Percentiles rank a stretch among this genome's conserved stretches.
Conservation (phyloP, 1,284 basidiomycete genomes). For the Leccinum griseonigrum region DNA sequence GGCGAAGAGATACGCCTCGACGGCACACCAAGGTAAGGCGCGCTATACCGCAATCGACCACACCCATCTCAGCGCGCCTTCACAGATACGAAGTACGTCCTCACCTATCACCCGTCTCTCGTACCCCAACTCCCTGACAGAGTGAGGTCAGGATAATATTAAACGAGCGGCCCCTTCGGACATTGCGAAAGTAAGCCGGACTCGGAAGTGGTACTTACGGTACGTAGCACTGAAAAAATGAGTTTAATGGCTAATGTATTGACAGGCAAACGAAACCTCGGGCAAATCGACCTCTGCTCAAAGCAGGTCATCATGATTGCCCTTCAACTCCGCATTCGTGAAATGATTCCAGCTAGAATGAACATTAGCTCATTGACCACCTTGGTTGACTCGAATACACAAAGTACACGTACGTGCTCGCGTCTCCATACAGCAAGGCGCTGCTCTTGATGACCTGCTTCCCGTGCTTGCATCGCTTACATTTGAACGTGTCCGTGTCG, state of each 20-base stretch:
- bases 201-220: too few species aligned
- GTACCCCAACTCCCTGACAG: neutral
- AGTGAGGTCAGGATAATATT: too few species aligned
- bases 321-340: constrained; percentile 80
- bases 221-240: too few species aligned
- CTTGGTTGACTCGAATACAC: neutral
- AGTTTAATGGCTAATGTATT: constrained; percentile 79
- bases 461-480: constrained; percentile 90
- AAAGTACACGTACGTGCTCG: constrained; percentile 79
- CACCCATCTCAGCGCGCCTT: constrained; percentile 5
- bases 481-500: constrained; percentile 85
- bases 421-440: constrained; percentile 93
- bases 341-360: constrained; percentile 95
- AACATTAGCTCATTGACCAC: constrained; percentile 1
- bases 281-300: constrained; percentile 84
- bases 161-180: too few species aligned
- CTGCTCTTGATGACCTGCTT: constrained; percentile 82
- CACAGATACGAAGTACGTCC: constrained; percentile 35
- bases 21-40: constrained; percentile 31
- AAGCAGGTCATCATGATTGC: constrained; percentile 94
- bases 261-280: constrained; percentile 90
- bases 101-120: neutral
- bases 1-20: constrained; percentile 39
- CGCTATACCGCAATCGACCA: neutral
- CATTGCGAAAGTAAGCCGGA: too few species aligned